Base-by-base conservation (phyloP, 495 filamentous ascomycete species). In the Haplographium delicatum region DNA sequence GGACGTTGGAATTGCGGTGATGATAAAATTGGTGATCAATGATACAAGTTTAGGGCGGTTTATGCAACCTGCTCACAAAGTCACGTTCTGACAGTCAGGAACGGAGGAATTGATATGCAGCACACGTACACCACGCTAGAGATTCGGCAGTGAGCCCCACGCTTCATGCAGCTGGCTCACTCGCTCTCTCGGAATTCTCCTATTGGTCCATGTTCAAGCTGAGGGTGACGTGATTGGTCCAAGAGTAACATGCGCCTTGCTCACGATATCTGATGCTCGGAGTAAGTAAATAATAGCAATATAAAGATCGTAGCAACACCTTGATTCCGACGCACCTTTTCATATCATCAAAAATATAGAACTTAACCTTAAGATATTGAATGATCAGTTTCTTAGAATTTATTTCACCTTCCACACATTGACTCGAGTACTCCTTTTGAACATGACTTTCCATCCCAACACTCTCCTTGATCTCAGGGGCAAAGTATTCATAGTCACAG, bases 401-500 rank as follows among this genome's bases (percentile, higher is more conserved):
- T 39, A 50, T 44, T 39, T 26, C 45, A 60, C 23, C 23, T 42
- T 45, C 8, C n/a, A 57, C 33, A 54, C 30, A 50, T 59, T 54
- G 43, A 60, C 47, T 58, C 50, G 54, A 56, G 26, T 50, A 41
- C 26, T 34, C 23, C 15, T n/a, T 10, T 30, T 51, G 6, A 61
- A 44, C 43, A 68, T 70, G 67, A 59, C 60, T 50, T 73, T 74
- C 54, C 59, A 68, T 53, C 67, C 68, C 5, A 62, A 69, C 24
- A 59, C 64, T 44, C 66, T 86, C 23, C 65, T 71, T 8, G 68
- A 75, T 48, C 71, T 85, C 10, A 57, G 69, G 0, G 78, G 72
- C 20, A 84, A 77, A 59, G 74, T 81, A 18, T 72, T 84, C 31
- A 62, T 85, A 10, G 67, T 86, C 18, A 86, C 82, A 15, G 83